These are phyloP conservation scores for Prunus davidiana DNA, from an alignment of 306 rosid species.

Conservation along the genomic window DNA sequence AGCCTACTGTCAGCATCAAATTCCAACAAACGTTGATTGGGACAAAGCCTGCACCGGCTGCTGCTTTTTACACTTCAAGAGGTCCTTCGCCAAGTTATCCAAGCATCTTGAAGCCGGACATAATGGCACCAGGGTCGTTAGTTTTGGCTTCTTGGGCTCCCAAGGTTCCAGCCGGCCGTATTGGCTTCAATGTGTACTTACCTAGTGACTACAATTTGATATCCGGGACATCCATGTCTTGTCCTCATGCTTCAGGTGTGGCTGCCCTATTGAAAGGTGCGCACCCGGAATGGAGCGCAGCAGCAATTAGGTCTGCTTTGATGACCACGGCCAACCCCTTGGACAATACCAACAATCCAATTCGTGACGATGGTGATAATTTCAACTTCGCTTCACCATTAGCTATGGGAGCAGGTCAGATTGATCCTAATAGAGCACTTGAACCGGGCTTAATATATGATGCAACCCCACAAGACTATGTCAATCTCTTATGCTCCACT, in stretches of 20 bases:
- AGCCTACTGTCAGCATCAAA: slow-evolving; percentile 23
- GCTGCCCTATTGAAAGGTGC: slow-evolving; percentile 41
- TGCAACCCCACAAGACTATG: slow-evolving; percentile 51
- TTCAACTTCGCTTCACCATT: slow-evolving; percentile 38
- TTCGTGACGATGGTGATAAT: slow-evolving; percentile 26
- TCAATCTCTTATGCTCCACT: slow-evolving; percentile 38
- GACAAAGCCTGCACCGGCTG: slow-evolving; percentile 44
- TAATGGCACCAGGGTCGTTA: slow-evolving; percentile 52
- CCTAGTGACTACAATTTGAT: slow-evolving; percentile 30
- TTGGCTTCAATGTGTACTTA: slow-evolving; percentile 22
- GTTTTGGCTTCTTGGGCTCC: slow-evolving; percentile 51
- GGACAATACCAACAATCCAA: slow-evolving; percentile 37
- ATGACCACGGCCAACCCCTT: slow-evolving; percentile 46
- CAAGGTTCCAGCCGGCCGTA: background rate
- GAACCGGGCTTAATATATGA: slow-evolving; percentile 52
- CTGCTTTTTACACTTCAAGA: slow-evolving; percentile 39
- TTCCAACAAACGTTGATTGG: slow-evolving; percentile 41
- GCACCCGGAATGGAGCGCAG: slow-evolving; percentile 52
- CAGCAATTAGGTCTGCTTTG: slow-evolving; percentile 48
- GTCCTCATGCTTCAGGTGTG: slow-evolving; percentile 53
- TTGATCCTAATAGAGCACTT: slow-evolving; percentile 49
- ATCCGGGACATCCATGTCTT: slow-evolving; percentile 60
- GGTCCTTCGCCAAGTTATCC: slow-evolving; percentile 47
- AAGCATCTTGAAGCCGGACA: slow-evolving; percentile 43
- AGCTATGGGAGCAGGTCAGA: slow-evolving; percentile 47